Evolutionary conservation across 2,329 filamentous ascomycete species (phyloP).

Genomic region (Diatrype stigma): DNA sequence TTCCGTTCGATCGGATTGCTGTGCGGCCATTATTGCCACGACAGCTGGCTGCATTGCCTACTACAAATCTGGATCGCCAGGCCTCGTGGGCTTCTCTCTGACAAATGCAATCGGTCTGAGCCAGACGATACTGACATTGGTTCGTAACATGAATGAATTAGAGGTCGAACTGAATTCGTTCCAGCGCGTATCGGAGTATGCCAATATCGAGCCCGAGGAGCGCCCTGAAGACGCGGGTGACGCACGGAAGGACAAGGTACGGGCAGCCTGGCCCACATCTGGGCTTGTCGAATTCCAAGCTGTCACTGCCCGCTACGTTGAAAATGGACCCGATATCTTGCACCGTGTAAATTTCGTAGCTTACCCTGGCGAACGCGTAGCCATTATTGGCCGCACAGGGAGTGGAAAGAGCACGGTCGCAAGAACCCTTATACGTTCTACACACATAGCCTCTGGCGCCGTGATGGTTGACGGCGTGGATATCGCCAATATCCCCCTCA

Average conservation of each 20-base stretch:
- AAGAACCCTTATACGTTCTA: constrained; percentile 25
- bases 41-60: constrained; percentile 7
- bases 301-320: constrained; percentile 23
- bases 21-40: constrained; percentile 9
- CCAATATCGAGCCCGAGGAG: constrained; percentile 23
- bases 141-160: constrained; percentile 13
- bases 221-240: constrained; percentile 11
- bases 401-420: constrained; percentile 57
- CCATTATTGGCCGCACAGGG: constrained; percentile 1
- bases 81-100: constrained; percentile 11
- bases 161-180: constrained; percentile 20
- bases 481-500: constrained; percentile 27
- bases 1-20: constrained; percentile 10
- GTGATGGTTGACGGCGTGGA: constrained; percentile 34
- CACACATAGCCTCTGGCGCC: constrained; percentile 26
- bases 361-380: constrained; percentile 1
- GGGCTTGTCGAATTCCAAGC: constrained; percentile 25
- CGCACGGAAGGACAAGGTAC: constrained; percentile 8
- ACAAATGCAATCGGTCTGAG: constrained; percentile 8
- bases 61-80: constrained; percentile 4
- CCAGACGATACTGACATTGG: constrained; percentile 6
- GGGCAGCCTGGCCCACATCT: constrained; percentile 21
- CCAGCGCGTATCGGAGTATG: constrained; percentile 28
- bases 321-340: constrained; percentile 25
- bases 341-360: constrained; percentile 19